Percentiles rank a stretch among this genome's conserved stretches.
These are phyloP conservation scores for Biscogniauxia marginata DNA, from an alignment of 2,329 filamentous ascomycete species.

Conservation along the genomic window DNA sequence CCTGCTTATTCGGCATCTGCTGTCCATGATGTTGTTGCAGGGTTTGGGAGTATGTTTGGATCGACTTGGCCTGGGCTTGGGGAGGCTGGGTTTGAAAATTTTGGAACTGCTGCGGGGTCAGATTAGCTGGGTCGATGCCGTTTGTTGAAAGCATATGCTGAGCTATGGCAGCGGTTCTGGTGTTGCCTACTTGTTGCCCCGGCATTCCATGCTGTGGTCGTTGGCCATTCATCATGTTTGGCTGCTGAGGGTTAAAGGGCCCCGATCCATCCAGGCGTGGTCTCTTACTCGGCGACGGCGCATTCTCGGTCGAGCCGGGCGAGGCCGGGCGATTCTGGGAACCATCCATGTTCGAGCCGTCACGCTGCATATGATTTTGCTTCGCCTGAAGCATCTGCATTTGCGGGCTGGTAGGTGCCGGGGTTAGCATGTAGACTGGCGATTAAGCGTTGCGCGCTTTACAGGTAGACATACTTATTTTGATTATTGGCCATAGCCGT, in stretches of 20 bases:
- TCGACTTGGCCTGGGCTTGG: constrained; percentile 73
- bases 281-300: constrained; percentile 88
- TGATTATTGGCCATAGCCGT: constrained; percentile 78
- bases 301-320: constrained; percentile 80
- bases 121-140: constrained; percentile 71
- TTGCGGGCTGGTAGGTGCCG: constrained; percentile 51
- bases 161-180: constrained; percentile 41
- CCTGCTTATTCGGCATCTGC: constrained; percentile 78
- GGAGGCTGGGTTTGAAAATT: constrained; percentile 54
- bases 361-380: constrained; percentile 81
- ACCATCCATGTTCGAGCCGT: constrained; percentile 83
- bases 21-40: constrained; percentile 78
- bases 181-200: constrained; percentile 63
- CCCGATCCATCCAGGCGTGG: constrained; percentile 74
- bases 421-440: constrained; percentile 15
- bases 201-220: constrained; percentile 68
- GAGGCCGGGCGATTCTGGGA: constrained; percentile 79
- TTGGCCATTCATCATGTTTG: constrained; percentile 71
- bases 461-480: constrained; percentile 58
- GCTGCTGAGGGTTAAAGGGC: constrained; percentile 70
- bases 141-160: constrained; percentile 64
- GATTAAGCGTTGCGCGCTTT: background rate
- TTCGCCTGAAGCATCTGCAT: constrained; percentile 69
- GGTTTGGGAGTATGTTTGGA: constrained; percentile 83
- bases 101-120: constrained; percentile 76